phyloP scores from a whole-genome alignment of 768 basidiomycete genomes.

The Mycena vulgaris region DNA sequence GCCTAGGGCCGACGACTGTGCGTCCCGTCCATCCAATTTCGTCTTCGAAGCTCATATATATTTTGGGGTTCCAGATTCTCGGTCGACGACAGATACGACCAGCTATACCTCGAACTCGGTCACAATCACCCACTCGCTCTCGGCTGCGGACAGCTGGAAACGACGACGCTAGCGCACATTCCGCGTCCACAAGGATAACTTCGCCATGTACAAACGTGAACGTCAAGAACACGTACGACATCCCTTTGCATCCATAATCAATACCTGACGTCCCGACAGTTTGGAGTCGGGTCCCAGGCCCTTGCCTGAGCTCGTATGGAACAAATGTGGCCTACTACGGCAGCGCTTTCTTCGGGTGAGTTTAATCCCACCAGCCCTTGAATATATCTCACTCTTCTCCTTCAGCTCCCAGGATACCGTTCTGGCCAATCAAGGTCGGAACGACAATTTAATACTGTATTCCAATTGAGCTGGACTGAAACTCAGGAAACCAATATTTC shows the following conservation, averaged over 20 bases:
- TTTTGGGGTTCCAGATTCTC: slow-evolving; percentile 15
- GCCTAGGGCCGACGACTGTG: slow-evolving; percentile 35
- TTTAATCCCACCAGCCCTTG: not conserved
- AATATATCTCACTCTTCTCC: not conserved
- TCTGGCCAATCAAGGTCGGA: slow-evolving; percentile 36
- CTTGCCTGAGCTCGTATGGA: slow-evolving; percentile 48
- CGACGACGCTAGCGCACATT: slow-evolving; percentile 49
- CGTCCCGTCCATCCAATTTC: not conserved
- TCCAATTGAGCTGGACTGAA: not conserved
- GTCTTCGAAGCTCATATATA: not conserved
- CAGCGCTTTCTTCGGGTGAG: slow-evolving; percentile 40
- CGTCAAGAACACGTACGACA: slow-evolving; percentile 47
- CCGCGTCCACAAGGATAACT: slow-evolving; percentile 49
- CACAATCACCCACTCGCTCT: slow-evolving; percentile 45
- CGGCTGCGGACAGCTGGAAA: slow-evolving; percentile 47
- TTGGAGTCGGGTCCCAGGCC: slow-evolving; percentile 44
- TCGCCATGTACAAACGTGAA: slow-evolving; percentile 52
- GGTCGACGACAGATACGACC: slow-evolving; percentile 46
- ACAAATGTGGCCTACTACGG: slow-evolving; percentile 47
- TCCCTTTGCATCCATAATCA: not conserved
- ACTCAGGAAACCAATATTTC: slow-evolving; percentile 39
- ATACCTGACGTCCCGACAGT: slow-evolving; percentile 24
- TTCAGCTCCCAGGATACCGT: slow-evolving; percentile 44
- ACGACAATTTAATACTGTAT: not conserved
- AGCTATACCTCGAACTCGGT: slow-evolving; percentile 49